These are phyloP conservation scores for Aspergillus ustus DNA, from an alignment of 2,329 filamentous ascomycete species.

Conservation along the genomic window DNA sequence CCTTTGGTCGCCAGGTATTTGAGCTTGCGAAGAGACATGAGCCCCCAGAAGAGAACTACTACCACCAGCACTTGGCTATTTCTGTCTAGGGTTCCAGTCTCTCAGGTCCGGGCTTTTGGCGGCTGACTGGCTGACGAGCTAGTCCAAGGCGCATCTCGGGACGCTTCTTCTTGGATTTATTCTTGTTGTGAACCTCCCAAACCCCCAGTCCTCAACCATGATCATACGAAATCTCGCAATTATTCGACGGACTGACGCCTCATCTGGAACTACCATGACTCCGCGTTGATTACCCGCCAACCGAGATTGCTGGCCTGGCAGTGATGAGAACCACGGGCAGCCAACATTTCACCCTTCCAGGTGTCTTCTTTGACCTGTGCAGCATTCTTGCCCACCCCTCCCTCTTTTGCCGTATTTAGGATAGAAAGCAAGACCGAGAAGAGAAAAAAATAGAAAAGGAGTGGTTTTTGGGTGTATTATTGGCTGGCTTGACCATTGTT, in stretches of 20 bases:
- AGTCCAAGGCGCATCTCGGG: background rate
- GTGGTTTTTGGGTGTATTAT: slow-evolving; percentile 14
- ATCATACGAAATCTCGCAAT: background rate
- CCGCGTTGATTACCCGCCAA: background rate
- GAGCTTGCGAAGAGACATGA: background rate
- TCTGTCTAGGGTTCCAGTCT: slow-evolving; percentile 13
- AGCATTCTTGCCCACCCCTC: slow-evolving; percentile 2
- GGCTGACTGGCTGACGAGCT: slow-evolving; percentile 8
- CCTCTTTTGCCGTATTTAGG: slow-evolving; percentile 17
- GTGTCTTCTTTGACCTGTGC: background rate
- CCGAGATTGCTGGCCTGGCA: slow-evolving; percentile 6
- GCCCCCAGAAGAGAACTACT: background rate
- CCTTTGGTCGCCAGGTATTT: background rate
- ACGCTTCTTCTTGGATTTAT: slow-evolving; percentile 1
- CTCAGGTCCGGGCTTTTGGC: slow-evolving; percentile 12
- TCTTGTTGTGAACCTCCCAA: slow-evolving; percentile 1
- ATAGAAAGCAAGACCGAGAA: slow-evolving; percentile 3
- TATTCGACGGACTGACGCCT: background rate
- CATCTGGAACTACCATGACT: background rate
- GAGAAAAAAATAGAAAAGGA: slow-evolving; percentile 15
- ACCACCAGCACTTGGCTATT: background rate
- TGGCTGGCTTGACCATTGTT: slow-evolving; percentile 13
- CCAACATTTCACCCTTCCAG: slow-evolving; percentile 1
- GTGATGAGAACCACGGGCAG: background rate
- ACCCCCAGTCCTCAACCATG: background rate